phyloP scores from a whole-genome alignment of 352 stramenopile species.

The Pythium volutum region DNA sequence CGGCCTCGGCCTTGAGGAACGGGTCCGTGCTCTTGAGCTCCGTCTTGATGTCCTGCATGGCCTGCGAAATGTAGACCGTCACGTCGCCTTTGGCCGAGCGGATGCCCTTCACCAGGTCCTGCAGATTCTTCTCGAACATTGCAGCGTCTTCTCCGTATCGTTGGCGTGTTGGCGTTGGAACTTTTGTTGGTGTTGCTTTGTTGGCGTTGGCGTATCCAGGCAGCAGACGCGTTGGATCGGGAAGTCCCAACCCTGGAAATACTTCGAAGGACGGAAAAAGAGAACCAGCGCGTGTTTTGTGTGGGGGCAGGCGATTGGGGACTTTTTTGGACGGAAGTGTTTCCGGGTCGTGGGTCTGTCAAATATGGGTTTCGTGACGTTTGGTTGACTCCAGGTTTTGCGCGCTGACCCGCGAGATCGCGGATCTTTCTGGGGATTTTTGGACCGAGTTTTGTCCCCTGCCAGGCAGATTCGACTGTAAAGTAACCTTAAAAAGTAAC shows the following conservation, averaged over 20 bases:
- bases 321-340: background rate
- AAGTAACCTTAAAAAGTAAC: background rate
- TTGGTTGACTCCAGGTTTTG: no score
- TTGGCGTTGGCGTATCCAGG: background rate
- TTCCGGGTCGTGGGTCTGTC: background rate
- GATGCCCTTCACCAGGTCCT: constrained; percentile 99
- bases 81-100: constrained; percentile 95
- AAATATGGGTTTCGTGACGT: background rate
- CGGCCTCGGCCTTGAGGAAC: constrained; percentile 96
- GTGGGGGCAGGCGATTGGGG: background rate
- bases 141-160: background rate
- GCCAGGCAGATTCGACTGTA: background rate
- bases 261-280: background rate
- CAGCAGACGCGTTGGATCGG: background rate
- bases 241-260: background rate
- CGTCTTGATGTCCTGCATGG: constrained; percentile 97
- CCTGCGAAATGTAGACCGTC: constrained; percentile 95
- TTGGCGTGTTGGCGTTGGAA: background rate
- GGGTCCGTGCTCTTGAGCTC: constrained; percentile 96
- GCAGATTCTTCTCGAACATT: constrained; percentile 99
- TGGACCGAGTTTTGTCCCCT: background rate
- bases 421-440: constrained; percentile 17
- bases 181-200: background rate
- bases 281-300: background rate
- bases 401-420: no score